These are phyloP conservation scores for Scorias spongiosa DNA, from an alignment of 2,329 filamentous ascomycete species.

Conservation along the genomic window DNA sequence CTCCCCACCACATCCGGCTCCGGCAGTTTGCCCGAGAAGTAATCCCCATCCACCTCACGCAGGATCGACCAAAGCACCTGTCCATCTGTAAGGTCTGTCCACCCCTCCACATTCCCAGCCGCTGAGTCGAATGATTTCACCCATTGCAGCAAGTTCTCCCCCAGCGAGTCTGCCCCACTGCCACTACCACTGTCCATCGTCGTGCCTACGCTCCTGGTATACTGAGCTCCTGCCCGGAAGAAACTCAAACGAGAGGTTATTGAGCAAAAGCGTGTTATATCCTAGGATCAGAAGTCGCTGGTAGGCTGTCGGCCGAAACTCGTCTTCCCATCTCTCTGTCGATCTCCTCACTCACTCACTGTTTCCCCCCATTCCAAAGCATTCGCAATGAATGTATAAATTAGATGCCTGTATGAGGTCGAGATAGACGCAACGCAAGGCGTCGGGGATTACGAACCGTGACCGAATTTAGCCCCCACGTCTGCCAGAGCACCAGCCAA, in stretches of 20 bases:
- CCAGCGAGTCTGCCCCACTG: slow-evolving; percentile 11
- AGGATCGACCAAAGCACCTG: slow-evolving; percentile 33
- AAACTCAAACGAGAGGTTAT: too few species aligned
- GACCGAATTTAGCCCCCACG: not conserved
- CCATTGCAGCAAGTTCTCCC: slow-evolving; percentile 19
- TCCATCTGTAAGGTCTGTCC: slow-evolving; percentile 32
- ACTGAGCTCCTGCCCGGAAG: too few species aligned
- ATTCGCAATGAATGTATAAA: too few species aligned
- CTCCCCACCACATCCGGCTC: slow-evolving; percentile 25
- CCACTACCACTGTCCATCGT: slow-evolving; percentile 1
- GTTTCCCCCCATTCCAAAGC: too few species aligned
- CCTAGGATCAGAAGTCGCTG: too few species aligned
- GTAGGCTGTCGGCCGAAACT: too few species aligned
- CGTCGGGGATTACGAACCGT: not conserved
- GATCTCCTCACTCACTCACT: too few species aligned
- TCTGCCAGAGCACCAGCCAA: not conserved
- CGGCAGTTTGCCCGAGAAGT: slow-evolving; percentile 34
- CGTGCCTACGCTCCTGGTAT: not conserved
- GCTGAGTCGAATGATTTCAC: slow-evolving; percentile 30
- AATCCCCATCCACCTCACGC: slow-evolving; percentile 30
- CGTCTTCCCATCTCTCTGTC: too few species aligned
- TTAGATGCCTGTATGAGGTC: not conserved
- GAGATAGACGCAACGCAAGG: not conserved
- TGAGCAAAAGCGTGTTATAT: too few species aligned
- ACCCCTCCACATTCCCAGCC: slow-evolving; percentile 20